phyloP scores from a whole-genome alignment of 345 rosid species.

The Punica granatum region DNA sequence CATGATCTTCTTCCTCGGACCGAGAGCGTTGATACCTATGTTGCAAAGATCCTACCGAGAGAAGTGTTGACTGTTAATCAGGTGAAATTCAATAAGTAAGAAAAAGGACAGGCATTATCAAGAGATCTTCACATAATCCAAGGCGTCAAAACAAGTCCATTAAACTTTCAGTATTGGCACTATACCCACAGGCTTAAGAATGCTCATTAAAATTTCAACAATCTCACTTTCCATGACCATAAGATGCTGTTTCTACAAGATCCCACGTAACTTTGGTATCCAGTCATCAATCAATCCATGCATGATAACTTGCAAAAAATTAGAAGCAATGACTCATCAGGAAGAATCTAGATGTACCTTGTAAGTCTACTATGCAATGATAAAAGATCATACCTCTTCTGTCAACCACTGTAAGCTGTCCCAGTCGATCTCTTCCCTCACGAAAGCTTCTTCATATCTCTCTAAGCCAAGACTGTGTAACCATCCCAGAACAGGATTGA shows the following conservation, averaged over 20 bases:
- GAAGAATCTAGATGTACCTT: not conserved
- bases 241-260: not conserved
- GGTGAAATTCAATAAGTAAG: slow-evolving; percentile 4
- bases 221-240: not conserved
- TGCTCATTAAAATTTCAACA: not conserved
- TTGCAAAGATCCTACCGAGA: slow-evolving; percentile 52
- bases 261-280: not conserved
- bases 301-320: not conserved
- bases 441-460: slow-evolving; percentile 60
- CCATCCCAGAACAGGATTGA: slow-evolving; percentile 64
- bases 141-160: not conserved
- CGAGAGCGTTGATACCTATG: slow-evolving; percentile 81
- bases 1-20: slow-evolving; percentile 85
- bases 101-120: not conserved
- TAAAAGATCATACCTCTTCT: slow-evolving; percentile 57
- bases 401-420: slow-evolving; percentile 70
- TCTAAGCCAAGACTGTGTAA: slow-evolving; percentile 50
- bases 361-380: not conserved
- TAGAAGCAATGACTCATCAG: not conserved
- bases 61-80: not conserved
- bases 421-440: slow-evolving; percentile 87
- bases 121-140: not conserved
- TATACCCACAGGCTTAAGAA: not conserved
- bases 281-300: not conserved
- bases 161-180: not conserved